Conservation (phyloP, 2,329 filamentous ascomycete species). For the Colletotrichum scovillei region DNA sequence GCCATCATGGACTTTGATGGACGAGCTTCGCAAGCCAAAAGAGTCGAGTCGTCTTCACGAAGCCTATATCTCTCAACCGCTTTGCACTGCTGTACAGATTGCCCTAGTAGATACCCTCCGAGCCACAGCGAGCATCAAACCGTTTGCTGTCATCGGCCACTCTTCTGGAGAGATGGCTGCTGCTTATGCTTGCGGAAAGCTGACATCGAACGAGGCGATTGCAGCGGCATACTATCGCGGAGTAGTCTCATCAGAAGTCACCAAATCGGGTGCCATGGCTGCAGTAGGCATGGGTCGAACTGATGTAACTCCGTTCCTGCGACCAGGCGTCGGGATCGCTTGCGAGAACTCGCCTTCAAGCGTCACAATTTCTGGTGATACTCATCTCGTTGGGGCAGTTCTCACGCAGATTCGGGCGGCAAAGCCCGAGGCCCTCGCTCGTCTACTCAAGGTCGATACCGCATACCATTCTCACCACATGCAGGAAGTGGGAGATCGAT, state of each 20-base stretch:
- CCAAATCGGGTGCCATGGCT: constrained; percentile 45
- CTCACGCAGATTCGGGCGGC: constrained; percentile 36
- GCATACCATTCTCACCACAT: constrained; percentile 44
- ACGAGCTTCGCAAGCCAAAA: constrained; percentile 37
- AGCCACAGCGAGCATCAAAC: constrained; percentile 42
- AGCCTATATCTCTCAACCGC: constrained; percentile 42
- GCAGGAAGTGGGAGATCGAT: constrained; percentile 15
- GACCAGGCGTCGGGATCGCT: constrained; percentile 36
- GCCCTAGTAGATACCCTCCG: constrained; percentile 47
- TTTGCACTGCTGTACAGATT: constrained; percentile 48
- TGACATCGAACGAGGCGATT: constrained; percentile 51
- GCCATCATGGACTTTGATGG: constrained; percentile 38
- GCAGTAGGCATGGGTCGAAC: constrained; percentile 43
- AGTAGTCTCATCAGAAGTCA: constrained; percentile 30
- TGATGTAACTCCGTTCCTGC: constrained; percentile 9
- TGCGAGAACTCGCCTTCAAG: constrained; percentile 41
- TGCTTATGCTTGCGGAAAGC: constrained; percentile 39
- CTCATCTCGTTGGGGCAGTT: constrained; percentile 29
- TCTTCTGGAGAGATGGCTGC: constrained; percentile 47
- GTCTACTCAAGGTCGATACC: constrained; percentile 41
- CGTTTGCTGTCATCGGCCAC: constrained; percentile 51
- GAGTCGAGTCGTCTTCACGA: neutral
- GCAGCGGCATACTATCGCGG: constrained; percentile 55
- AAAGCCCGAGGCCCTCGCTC: constrained; percentile 36
- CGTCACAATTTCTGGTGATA: constrained; percentile 41